Percentiles rank a stretch among this genome's conserved stretches.
Evolutionary conservation across 805 yeast species (phyloP).

Genomic region (Spencermartinsiella europaea): DNA sequence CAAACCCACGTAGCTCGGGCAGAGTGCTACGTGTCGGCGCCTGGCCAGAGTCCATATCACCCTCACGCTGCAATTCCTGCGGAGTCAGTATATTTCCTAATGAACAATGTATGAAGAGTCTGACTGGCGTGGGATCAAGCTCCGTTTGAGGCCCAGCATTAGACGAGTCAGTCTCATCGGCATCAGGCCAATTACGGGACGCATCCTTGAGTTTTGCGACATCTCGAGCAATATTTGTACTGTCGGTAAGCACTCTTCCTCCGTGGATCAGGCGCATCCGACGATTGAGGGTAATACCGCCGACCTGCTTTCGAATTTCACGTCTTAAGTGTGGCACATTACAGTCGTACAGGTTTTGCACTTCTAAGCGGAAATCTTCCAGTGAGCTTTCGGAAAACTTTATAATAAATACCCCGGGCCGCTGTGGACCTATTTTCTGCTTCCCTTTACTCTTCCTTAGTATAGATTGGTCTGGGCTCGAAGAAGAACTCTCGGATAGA

Average conservation of each 20-base stretch:
- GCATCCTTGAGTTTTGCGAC: constrained; percentile 30
- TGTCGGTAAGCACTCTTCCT: constrained; percentile 59
- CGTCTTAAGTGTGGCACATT: constrained; percentile 39
- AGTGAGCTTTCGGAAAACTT: constrained; percentile 43
- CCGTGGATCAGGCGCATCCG: constrained; percentile 62
- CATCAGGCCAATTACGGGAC: not conserved
- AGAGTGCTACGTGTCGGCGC: constrained; percentile 48
- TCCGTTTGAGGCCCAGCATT: constrained; percentile 18
- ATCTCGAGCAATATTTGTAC: constrained; percentile 51
- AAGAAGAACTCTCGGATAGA: no score
- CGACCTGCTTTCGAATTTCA: constrained; percentile 37
- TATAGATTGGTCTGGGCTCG: not conserved
- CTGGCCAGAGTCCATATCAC: constrained; percentile 42
- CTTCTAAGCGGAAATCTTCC: constrained; percentile 39
- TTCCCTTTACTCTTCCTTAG: constrained; percentile 1
- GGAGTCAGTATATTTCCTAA: constrained; percentile 59
- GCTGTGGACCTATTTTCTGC: constrained; percentile 1
- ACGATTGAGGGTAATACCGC: constrained; percentile 36
- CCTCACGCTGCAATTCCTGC: constrained; percentile 56
- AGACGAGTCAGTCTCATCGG: constrained; percentile 5
- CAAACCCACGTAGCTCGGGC: constrained; percentile 80
- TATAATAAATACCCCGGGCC: constrained; percentile 27
- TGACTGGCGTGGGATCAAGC: constrained; percentile 2
- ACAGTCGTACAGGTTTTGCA: constrained; percentile 31
- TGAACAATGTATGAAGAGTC: constrained; percentile 71